Evolutionary conservation across 441 rosid species (phyloP).

Genomic region (Pelargonium citronellum): DNA sequence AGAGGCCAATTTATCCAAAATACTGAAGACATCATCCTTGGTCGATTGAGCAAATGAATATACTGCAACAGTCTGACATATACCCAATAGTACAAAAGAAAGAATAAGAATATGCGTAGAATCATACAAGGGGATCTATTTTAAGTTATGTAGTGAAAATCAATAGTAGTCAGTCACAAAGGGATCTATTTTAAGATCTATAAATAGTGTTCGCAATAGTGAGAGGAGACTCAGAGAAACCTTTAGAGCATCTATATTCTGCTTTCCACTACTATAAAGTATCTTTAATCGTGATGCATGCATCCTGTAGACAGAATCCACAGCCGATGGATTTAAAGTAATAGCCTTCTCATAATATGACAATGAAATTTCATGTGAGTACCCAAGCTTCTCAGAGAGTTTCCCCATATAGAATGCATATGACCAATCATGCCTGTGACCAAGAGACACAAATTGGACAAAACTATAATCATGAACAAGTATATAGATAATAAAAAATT

Average conservation of each 20-base stretch:
- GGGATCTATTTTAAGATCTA: neutral
- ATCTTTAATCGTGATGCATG: slow-evolving; percentile 94
- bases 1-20: slow-evolving; percentile 41
- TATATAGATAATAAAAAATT: slow-evolving; percentile 17
- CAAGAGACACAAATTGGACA: slow-evolving; percentile 17
- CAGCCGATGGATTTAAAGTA: slow-evolving; percentile 75
- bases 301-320: slow-evolving; percentile 96
- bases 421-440: slow-evolving; percentile 91
- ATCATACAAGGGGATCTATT: neutral
- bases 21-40: slow-evolving; percentile 50
- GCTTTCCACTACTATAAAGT: slow-evolving; percentile 62
- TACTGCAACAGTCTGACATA: slow-evolving; percentile 51
- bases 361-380: slow-evolving; percentile 53
- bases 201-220: neutral
- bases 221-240: slow-evolving; percentile 28
- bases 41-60: slow-evolving; percentile 59
- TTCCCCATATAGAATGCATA: slow-evolving; percentile 98
- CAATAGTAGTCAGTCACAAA: neutral
- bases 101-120: slow-evolving; percentile 12
- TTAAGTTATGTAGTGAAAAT: slow-evolving; percentile 12
- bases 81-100: slow-evolving; percentile 11
- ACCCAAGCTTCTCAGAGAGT: slow-evolving; percentile 90
- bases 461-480: slow-evolving; percentile 17
- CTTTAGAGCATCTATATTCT: slow-evolving; percentile 69
- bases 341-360: slow-evolving; percentile 79